Evolutionary conservation across 192 early-diverging fungal genomes (phyloP).

Genomic region (Spizellomyces sp.): DNA sequence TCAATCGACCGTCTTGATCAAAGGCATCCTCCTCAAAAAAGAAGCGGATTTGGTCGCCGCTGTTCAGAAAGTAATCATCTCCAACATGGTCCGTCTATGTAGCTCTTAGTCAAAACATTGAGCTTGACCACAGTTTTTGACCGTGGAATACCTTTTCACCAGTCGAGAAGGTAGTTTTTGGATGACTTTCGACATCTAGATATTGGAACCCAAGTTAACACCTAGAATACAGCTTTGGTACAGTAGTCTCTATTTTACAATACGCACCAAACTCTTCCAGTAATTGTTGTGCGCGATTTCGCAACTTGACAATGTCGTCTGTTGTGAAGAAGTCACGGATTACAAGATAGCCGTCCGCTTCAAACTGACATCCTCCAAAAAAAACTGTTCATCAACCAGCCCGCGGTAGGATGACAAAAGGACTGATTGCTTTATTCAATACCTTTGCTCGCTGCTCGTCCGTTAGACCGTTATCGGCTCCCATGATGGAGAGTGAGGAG

Average conservation of each 20-base stretch:
- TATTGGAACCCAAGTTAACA: not conserved
- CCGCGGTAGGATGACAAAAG: too few species aligned
- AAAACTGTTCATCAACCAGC: too few species aligned
- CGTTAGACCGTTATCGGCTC: not conserved
- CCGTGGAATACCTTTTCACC: slow-evolving; percentile 48
- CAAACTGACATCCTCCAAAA: slow-evolving; percentile 13
- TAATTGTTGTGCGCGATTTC: slow-evolving; percentile 52
- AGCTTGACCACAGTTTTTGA: not conserved
- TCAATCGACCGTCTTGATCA: slow-evolving; percentile 63
- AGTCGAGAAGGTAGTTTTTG: slow-evolving; percentile 78
- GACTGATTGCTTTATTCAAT: too few species aligned
- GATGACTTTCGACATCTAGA: slow-evolving; percentile 66
- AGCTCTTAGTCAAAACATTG: not conserved
- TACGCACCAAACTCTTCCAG: slow-evolving; percentile 53
- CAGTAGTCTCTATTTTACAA: not conserved
- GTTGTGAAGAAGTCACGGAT: slow-evolving; percentile 67
- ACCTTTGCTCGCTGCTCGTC: not conserved
- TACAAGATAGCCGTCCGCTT: slow-evolving; percentile 61
- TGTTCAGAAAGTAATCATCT: slow-evolving; percentile 86
- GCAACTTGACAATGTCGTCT: slow-evolving; percentile 48
- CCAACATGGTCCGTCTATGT: slow-evolving; percentile 63
- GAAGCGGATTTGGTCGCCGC: slow-evolving; percentile 80
- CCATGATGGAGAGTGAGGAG: too few species aligned
- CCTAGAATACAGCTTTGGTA: not conserved
- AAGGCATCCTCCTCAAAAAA: slow-evolving; percentile 90